These are phyloP conservation scores for Cotoneaster glaucophyllus DNA, from an alignment of 306 rosid genomes.

Conservation along the genomic window DNA sequence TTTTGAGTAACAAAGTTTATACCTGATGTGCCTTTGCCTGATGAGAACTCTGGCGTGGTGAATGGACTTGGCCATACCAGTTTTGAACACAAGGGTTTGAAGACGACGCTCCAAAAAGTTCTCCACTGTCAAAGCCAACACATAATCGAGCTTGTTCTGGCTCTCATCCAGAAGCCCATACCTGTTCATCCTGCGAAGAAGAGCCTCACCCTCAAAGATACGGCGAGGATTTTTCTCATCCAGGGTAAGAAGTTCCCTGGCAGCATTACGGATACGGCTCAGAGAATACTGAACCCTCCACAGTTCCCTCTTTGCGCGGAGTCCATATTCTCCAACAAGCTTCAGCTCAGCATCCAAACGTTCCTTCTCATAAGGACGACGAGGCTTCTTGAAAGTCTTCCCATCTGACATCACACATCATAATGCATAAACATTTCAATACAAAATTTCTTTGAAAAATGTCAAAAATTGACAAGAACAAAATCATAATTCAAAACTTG, in stretches of 20 bases:
- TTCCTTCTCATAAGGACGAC: conserved; percentile 37
- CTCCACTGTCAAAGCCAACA: conserved; percentile 33
- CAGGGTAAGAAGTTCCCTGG: conserved; percentile 32
- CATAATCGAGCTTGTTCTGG: conserved; percentile 41
- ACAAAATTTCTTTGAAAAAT: neutral
- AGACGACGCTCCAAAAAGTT: conserved; percentile 38
- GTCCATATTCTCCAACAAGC: conserved; percentile 38
- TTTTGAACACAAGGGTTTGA: conserved; percentile 25
- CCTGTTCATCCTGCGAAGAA: conserved; percentile 32
- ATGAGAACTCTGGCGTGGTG: conserved; percentile 29
- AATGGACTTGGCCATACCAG: conserved; percentile 30
- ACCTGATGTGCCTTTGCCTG: conserved; percentile 33
- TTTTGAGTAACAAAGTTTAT: neutral
- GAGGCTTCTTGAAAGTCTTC: conserved; percentile 33
- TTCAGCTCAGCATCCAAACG: conserved; percentile 34
- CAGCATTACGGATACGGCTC: conserved; percentile 37
- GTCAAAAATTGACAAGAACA: neutral
- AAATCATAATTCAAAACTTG: neutral
- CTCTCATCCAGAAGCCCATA: conserved; percentile 34
- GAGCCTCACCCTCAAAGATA: conserved; percentile 38
- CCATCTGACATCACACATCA: conserved; percentile 19
- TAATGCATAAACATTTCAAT: neutral
- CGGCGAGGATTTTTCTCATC: conserved; percentile 36
- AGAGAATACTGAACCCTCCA: conserved; percentile 41
- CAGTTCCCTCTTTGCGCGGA: conserved; percentile 34